These are phyloP conservation scores for Waltergamsia citrina DNA, from an alignment of 2,329 filamentous ascomycete species.

Conservation along the genomic window DNA sequence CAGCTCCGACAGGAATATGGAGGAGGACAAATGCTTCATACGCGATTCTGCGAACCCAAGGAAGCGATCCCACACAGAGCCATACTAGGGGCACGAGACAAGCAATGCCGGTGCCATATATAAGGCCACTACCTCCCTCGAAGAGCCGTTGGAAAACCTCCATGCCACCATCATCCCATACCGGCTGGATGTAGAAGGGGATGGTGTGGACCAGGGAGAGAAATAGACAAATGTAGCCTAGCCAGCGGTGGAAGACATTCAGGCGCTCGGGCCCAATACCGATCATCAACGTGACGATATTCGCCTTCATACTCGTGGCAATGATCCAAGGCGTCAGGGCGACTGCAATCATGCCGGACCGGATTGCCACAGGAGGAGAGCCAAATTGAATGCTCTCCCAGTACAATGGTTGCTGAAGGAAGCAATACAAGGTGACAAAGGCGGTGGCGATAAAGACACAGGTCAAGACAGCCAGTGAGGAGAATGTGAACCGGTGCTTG, in stretches of 20 bases:
- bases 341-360: conserved; percentile 85
- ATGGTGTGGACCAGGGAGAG: conserved; percentile 76
- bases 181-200: conserved; percentile 82
- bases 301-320: conserved; percentile 83
- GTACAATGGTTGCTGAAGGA: conserved; percentile 80
- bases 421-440: conserved; percentile 74
- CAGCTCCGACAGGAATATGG: conserved; percentile 71
- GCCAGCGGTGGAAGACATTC: conserved; percentile 90
- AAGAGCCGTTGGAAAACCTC: conserved; percentile 63
- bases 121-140: conserved; percentile 51
- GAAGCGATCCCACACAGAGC: conserved; percentile 78
- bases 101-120: conserved; percentile 80
- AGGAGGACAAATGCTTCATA: conserved; percentile 82
- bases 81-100: conserved; percentile 73
- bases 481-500: conserved; percentile 66
- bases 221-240: conserved; percentile 76
- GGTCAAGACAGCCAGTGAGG: conserved; percentile 63
- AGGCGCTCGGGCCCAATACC: conserved; percentile 87
- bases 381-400: conserved; percentile 81
- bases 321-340: conserved; percentile 91
- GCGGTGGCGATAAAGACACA: conserved; percentile 58
- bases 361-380: conserved; percentile 78
- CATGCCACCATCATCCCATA: conserved; percentile 72
- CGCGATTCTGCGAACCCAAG: conserved; percentile 62
- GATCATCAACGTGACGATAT: conserved; percentile 72